phyloP scores from a whole-genome alignment of 257 asterid species.

The Thymus mandschuricus region DNA sequence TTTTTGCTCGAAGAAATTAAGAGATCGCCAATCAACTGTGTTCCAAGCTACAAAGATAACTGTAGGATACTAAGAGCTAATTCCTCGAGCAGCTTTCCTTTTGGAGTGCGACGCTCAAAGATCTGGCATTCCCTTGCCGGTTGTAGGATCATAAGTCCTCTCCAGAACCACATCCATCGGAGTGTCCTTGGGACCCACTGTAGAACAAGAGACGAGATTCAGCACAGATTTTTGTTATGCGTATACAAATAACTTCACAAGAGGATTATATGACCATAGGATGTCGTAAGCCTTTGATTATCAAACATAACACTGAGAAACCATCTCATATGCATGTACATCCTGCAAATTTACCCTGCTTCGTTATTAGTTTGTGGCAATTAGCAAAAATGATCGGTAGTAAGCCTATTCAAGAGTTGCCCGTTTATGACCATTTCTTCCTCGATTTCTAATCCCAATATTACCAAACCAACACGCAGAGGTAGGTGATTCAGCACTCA shows the following conservation, averaged over 20 bases:
- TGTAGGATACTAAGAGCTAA: conserved; percentile 7
- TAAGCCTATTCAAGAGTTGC: background rate
- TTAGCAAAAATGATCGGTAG: background rate
- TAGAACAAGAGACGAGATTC: conserved; percentile 28
- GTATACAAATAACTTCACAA: conserved; percentile 5
- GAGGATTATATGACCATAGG: background rate
- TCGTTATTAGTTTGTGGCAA: background rate
- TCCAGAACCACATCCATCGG: conserved; percentile 73
- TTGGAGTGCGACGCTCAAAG: conserved; percentile 40
- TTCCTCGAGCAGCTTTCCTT: conserved; percentile 24
- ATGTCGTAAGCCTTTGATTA: conserved; percentile 3
- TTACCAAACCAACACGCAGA: background rate
- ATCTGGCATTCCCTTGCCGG: conserved; percentile 92
- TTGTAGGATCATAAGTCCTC: conserved; percentile 81
- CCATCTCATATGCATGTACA: conserved; percentile 4
- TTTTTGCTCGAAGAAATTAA: background rate
- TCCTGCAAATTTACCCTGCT: background rate
- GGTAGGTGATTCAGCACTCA: background rate
- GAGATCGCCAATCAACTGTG: background rate
- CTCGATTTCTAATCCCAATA: background rate
- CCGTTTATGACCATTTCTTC: background rate
- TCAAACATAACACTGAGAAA: conserved; percentile 2
- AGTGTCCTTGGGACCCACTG: conserved; percentile 95
- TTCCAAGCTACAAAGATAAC: conserved; percentile 13
- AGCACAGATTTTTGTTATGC: conserved; percentile 10